These are phyloP conservation scores for Pichia sp. DNA, from an alignment of 1,139 yeast genomes.

Conservation along the genomic window DNA sequence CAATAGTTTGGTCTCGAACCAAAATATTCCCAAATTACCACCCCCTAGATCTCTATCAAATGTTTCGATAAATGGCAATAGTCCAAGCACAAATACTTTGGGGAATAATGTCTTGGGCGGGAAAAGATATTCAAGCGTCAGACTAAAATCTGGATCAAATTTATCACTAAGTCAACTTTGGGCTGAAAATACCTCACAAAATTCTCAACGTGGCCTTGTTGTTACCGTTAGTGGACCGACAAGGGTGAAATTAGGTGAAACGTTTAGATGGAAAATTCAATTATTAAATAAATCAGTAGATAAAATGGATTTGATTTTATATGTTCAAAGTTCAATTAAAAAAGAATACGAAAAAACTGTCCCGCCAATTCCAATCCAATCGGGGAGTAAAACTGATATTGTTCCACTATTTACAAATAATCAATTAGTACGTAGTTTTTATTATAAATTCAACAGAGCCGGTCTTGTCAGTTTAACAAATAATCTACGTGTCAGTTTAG, in stretches of 20 bases:
- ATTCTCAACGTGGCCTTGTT: slow-evolving; percentile 36
- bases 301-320: slow-evolving; percentile 38
- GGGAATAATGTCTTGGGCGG: slow-evolving; percentile 11
- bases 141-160: slow-evolving; percentile 33
- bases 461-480: slow-evolving; percentile 60
- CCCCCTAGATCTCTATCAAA: slow-evolving; percentile 6
- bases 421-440: slow-evolving; percentile 25
- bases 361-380: slow-evolving; percentile 30
- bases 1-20: slow-evolving; percentile 1
- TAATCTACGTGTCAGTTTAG: slow-evolving; percentile 54
- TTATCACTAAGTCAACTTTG: slow-evolving; percentile 29
- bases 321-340: slow-evolving; percentile 28
- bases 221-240: slow-evolving; percentile 63
- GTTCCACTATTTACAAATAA: slow-evolving; percentile 25
- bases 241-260: slow-evolving; percentile 52
- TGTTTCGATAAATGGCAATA: background rate
- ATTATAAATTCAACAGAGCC: slow-evolving; percentile 25
- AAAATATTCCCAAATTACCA: slow-evolving; percentile 5
- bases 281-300: slow-evolving; percentile 53
- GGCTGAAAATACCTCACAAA: slow-evolving; percentile 10
- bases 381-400: slow-evolving; percentile 20
- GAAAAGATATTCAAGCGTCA: slow-evolving; percentile 18
- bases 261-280: slow-evolving; percentile 59
- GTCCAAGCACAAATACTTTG: background rate
- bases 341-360: slow-evolving; percentile 32